These are phyloP conservation scores for Eucalyptus tenuipes DNA, from an alignment of 345 rosid species.

Conservation along the genomic window DNA sequence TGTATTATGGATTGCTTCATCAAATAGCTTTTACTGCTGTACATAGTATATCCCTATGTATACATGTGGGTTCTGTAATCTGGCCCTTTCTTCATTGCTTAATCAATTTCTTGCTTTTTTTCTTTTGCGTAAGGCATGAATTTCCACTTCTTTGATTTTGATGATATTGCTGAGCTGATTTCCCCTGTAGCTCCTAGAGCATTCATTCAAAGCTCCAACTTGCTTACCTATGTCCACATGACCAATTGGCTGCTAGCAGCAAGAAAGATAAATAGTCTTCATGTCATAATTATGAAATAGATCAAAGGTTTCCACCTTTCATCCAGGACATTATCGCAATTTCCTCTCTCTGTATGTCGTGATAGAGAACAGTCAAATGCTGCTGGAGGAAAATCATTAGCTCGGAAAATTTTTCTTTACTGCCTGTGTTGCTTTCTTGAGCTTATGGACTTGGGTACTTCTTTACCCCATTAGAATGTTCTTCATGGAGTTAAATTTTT, in stretches of 20 bases:
- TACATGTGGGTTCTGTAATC: neutral
- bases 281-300: neutral
- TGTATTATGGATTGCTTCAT: neutral
- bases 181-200: neutral
- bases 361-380: neutral
- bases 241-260: neutral
- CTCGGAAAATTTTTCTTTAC: neutral
- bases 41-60: neutral
- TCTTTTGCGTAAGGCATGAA: neutral
- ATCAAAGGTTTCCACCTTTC: neutral
- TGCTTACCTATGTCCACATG: neutral
- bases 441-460: neutral
- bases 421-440: neutral
- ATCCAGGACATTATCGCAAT: neutral
- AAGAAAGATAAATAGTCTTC: neutral
- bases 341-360: neutral
- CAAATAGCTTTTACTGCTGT: neutral
- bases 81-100: neutral
- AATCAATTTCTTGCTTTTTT: neutral
- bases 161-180: neutral
- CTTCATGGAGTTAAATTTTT: neutral
- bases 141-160: neutral
- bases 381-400: neutral
- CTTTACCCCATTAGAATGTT: neutral
- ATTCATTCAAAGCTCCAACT: neutral